phyloP scores from a whole-genome alignment of 441 rosid genomes.

The Metrosideros polymorpha region DNA sequence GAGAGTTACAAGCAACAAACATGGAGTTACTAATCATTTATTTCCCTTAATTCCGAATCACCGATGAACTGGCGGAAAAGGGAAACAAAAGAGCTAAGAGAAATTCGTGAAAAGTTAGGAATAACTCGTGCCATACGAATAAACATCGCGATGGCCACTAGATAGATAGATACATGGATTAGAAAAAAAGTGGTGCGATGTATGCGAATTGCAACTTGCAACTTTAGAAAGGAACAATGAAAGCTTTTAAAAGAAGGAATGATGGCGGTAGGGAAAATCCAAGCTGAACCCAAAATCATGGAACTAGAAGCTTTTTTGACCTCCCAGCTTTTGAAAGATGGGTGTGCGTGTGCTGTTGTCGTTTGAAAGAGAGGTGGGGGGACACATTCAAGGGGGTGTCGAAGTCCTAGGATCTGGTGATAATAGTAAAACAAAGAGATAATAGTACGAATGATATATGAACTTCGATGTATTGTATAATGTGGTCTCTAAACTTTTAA shows the following conservation, averaged over 20 bases:
- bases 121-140: not conserved
- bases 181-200: not conserved
- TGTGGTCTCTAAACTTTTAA: not conserved
- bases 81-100: not conserved
- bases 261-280: not conserved
- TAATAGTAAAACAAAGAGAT: not conserved
- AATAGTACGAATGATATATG: not conserved
- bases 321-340: slow-evolving; percentile 22
- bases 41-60: not conserved
- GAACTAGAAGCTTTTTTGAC: not conserved
- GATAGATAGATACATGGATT: not conserved
- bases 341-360: not conserved
- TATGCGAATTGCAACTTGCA: not conserved
- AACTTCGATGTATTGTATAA: not conserved
- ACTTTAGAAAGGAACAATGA: not conserved
- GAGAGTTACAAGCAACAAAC: not conserved
- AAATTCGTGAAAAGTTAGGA: not conserved
- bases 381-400: not conserved
- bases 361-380: not conserved
- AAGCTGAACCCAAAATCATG: not conserved
- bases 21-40: not conserved
- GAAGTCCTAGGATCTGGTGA: slow-evolving; percentile 44
- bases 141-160: not conserved
- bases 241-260: not conserved
- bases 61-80: not conserved